These are phyloP conservation scores for Trichoderma sp. DNA, from an alignment of 2,329 filamentous ascomycete species.

Conservation along the genomic window DNA sequence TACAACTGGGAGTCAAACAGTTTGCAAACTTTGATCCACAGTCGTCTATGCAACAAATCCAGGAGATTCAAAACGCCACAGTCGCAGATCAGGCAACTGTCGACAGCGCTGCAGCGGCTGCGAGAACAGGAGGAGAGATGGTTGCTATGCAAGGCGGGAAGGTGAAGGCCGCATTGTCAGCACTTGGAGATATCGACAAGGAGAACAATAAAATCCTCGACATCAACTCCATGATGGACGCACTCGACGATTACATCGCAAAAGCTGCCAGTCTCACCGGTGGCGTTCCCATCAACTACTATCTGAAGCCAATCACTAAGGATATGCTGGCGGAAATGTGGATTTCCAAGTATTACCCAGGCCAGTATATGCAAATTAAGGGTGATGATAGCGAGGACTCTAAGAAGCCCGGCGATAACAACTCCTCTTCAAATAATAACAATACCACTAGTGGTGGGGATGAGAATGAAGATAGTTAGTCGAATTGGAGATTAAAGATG, in stretches of 20 bases:
- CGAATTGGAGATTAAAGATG: neutral
- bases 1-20: neutral
- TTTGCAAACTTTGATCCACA: neutral
- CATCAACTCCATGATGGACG: neutral
- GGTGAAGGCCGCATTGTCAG: neutral
- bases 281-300: neutral
- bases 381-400: neutral
- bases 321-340: constrained; percentile 12
- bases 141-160: neutral
- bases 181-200: neutral
- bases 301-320: neutral
- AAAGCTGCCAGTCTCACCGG: neutral
- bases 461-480: neutral
- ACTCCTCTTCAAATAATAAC: neutral
- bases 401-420: neutral
- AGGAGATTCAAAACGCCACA: neutral
- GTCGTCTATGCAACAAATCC: neutral
- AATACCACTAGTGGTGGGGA: neutral
- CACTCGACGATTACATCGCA: neutral
- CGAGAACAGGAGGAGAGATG: neutral
- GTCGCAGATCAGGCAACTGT: neutral
- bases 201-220: neutral
- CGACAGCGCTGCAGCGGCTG: neutral
- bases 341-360: neutral
- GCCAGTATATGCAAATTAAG: neutral